phyloP scores from a whole-genome alignment of 169 alveolate genomes.

The Eimeria praecox region DNA sequence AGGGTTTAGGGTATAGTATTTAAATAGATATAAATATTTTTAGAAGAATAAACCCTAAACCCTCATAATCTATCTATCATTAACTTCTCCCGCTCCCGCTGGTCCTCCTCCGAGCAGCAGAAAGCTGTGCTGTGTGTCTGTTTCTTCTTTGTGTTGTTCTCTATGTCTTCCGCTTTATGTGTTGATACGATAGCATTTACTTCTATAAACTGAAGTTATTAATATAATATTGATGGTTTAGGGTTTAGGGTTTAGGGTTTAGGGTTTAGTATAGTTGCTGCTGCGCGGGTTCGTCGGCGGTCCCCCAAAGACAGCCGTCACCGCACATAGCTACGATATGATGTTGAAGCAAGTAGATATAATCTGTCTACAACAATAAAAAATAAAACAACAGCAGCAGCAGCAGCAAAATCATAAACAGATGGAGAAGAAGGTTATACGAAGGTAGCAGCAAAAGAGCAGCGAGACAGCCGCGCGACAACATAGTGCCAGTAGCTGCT shows the following conservation, averaged over 20 bases:
- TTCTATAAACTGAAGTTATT: no score
- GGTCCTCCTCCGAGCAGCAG: background rate
- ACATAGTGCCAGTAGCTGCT: background rate
- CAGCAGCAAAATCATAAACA: background rate
- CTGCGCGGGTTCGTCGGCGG: background rate
- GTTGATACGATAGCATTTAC: background rate
- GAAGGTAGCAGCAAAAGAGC: background rate
- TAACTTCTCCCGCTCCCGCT: background rate
- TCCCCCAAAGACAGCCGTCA: background rate
- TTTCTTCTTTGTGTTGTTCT: background rate
- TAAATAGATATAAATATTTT: no score
- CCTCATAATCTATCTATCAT: no score
- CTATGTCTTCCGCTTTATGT: background rate
- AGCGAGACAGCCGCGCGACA: conserved; percentile 35
- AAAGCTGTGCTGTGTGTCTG: background rate
- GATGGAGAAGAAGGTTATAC: background rate
- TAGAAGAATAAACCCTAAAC: background rate
- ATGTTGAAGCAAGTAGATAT: background rate
- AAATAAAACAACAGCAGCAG: background rate
- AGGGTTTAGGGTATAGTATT: background rate
- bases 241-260: background rate
- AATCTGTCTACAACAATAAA: background rate
- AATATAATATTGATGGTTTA: no score
- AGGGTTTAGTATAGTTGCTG: background rate
- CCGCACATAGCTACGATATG: background rate